These are phyloP conservation scores for Trichophyton verrucosum DNA, from an alignment of 2,329 filamentous ascomycete species.

Conservation along the genomic window DNA sequence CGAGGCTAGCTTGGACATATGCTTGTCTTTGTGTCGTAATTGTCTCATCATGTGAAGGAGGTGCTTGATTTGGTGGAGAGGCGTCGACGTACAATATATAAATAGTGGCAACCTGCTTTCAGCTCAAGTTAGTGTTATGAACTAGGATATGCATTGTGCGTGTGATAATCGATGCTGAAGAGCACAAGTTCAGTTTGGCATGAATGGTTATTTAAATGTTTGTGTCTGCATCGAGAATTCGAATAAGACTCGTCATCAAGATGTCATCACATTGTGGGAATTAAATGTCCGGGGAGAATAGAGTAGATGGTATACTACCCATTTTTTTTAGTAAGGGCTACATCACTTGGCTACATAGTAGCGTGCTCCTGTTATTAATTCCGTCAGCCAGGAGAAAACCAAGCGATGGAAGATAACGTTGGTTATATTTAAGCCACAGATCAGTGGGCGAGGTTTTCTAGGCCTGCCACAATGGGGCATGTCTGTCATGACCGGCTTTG, in stretches of 20 bases:
- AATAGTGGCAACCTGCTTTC: background rate
- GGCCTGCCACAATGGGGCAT: conserved; percentile 90
- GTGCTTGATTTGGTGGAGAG: background rate
- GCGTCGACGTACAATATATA: background rate
- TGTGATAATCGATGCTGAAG: background rate
- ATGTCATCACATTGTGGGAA: conserved; percentile 36
- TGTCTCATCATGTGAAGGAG: conserved; percentile 58
- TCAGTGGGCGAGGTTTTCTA: conserved; percentile 99
- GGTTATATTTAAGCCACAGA: conserved; percentile 16
- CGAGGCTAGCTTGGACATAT: conserved; percentile 72
- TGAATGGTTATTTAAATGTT: conserved; percentile 45
- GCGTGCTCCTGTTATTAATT: conserved; percentile 9
- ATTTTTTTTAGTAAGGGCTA: background rate
- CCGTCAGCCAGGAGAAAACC: background rate
- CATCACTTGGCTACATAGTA: conserved; percentile 5
- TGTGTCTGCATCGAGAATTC: conserved; percentile 51
- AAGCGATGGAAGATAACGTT: background rate
- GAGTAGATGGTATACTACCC: conserved; percentile 6
- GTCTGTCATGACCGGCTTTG: conserved; percentile 59
- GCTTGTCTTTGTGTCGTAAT: conserved; percentile 80
- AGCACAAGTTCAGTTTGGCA: conserved; percentile 39
- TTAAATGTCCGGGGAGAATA: background rate
- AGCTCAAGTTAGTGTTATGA: background rate
- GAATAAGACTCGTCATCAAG: conserved; percentile 55
- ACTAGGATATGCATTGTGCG: background rate